phyloP scores from a whole-genome alignment of 148 eudicot genomes.

The Rhododendron kiyosumense region DNA sequence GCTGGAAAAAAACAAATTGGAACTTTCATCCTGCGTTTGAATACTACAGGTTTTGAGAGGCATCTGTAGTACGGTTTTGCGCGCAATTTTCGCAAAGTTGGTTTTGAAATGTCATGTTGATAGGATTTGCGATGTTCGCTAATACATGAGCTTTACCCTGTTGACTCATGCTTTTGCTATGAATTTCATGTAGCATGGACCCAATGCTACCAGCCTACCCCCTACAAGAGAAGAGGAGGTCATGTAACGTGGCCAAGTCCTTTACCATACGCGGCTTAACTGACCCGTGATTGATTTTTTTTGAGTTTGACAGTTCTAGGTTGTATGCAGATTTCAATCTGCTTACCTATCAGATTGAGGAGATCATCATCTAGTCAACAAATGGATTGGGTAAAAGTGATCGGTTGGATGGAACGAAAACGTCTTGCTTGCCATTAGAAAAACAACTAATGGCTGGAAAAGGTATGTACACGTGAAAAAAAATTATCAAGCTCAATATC shows the following conservation, averaged over 20 bases:
- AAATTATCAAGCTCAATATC: too few relatives aligned
- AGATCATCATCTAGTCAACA: neutral
- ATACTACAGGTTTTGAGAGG: neutral
- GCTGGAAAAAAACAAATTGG: neutral
- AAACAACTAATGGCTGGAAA: neutral
- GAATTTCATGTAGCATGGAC: neutral
- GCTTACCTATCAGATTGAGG: neutral
- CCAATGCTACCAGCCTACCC: neutral
- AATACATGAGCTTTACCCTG: neutral
- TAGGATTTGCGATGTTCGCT: neutral
- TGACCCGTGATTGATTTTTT: neutral
- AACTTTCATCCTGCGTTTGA: neutral
- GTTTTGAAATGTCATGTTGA: neutral
- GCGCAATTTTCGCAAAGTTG: neutral
- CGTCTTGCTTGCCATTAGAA: too few relatives aligned
- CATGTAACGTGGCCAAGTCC: neutral
- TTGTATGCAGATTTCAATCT: neutral
- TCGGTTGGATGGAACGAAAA: too few relatives aligned
- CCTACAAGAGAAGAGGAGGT: neutral
- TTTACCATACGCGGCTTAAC: neutral
- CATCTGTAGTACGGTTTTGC: neutral
- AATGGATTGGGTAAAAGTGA: neutral
- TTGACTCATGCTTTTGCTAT: neutral
- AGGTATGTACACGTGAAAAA: neutral
- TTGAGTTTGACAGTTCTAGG: neutral